Percentiles rank a stretch among this genome's conserved stretches.
These are phyloP conservation scores for Acrocalymma vagum DNA, from an alignment of 2,329 filamentous ascomycete species.

Conservation along the genomic window DNA sequence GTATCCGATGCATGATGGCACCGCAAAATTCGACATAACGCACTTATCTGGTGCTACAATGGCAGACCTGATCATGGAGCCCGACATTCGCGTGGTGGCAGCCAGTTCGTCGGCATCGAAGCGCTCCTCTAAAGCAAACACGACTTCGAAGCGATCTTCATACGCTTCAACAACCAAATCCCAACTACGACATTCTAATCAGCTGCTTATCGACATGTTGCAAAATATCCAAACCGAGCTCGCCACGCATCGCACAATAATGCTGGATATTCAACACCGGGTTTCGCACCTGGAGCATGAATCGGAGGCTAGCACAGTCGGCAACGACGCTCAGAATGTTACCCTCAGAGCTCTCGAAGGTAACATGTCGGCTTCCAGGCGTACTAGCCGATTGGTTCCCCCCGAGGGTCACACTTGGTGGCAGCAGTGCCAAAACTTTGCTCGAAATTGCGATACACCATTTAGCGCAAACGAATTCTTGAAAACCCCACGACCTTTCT, in stretches of 20 bases:
- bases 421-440: slow-evolving; percentile 37
- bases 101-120: slow-evolving; percentile 15
- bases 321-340: slow-evolving; percentile 11
- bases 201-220: slow-evolving; percentile 35
- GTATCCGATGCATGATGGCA: slow-evolving; percentile 14
- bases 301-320: slow-evolving; percentile 13
- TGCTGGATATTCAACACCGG: slow-evolving; percentile 39
- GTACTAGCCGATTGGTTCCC: slow-evolving; percentile 14
- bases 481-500: slow-evolving; percentile 31
- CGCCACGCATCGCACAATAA: slow-evolving; percentile 29
- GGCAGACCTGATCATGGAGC: slow-evolving; percentile 21
- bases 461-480: slow-evolving; percentile 36
- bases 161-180: slow-evolving; percentile 34
- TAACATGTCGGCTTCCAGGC: slow-evolving; percentile 11
- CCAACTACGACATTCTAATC: slow-evolving; percentile 32
- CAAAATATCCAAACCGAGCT: slow-evolving; percentile 39
- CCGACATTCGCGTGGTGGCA: slow-evolving; percentile 21
- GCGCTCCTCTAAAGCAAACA: slow-evolving; percentile 3
- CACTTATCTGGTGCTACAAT: slow-evolving; percentile 36
- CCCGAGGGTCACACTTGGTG: slow-evolving; percentile 32
- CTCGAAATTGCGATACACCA: slow-evolving; percentile 32
- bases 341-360: slow-evolving; percentile 21
- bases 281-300: slow-evolving; percentile 36
- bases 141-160: slow-evolving; percentile 29
- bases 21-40: slow-evolving; percentile 16